These are phyloP conservation scores for Metahyphopichia silvanorum DNA, from an alignment of 805 yeast species.

Conservation along the genomic window DNA sequence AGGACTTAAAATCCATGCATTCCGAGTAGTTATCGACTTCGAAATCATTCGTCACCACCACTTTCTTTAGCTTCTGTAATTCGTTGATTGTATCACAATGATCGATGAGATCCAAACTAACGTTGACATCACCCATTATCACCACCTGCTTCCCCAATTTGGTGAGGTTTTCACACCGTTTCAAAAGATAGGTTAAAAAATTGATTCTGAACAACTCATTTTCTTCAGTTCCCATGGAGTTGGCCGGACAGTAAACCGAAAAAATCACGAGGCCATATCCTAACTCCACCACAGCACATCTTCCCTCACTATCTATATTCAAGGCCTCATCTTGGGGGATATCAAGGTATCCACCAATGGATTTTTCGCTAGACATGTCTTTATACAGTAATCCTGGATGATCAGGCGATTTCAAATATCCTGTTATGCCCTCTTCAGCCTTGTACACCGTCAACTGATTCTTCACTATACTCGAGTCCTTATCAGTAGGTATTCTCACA, in stretches of 20 bases:
- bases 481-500: conserved; percentile 48
- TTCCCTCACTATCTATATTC: conserved; percentile 76
- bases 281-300: conserved; percentile 74
- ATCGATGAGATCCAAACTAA: conserved; percentile 76
- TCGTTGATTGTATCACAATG: conserved; percentile 66
- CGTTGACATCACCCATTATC: conserved; percentile 86
- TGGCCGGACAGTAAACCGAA: conserved; percentile 87
- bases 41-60: conserved; percentile 21
- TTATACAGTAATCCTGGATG: conserved; percentile 9
- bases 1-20: conserved; percentile 32
- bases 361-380: conserved; percentile 16
- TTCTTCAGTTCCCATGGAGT: conserved; percentile 66
- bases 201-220: conserved; percentile 57
- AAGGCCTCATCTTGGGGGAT: conserved; percentile 33
- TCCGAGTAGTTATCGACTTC: conserved; percentile 24
- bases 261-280: conserved; percentile 59
- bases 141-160: conserved; percentile 63
- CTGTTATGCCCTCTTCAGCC: conserved; percentile 94
- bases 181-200: conserved; percentile 58
- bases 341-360: conserved; percentile 74
- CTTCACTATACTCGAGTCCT: conserved; percentile 35
- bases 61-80: conserved; percentile 25
- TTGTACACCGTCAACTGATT: conserved; percentile 51
- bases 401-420: conserved; percentile 35
- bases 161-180: conserved; percentile 57